Percentiles rank a stretch among this genome's conserved stretches.
Conservation (phyloP, 192 early-diverging fungal species). For the Coemansia sp. region DNA sequence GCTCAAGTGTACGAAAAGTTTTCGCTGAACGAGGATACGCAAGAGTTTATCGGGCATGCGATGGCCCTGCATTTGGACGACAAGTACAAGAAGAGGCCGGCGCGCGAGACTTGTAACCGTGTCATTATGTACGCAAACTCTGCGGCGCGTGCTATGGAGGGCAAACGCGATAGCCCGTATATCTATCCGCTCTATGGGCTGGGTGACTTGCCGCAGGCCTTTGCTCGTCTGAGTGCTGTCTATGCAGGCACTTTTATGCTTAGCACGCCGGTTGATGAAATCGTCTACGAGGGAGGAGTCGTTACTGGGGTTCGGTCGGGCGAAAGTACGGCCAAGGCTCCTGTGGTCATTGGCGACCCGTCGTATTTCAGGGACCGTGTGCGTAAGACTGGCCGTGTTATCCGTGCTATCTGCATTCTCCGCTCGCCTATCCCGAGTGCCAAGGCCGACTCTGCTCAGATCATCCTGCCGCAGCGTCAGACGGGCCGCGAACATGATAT, state of each 20-base stretch:
- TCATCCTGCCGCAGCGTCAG: slow-evolving; percentile 98
- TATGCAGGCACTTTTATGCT: slow-evolving; percentile 99
- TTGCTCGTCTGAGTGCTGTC: slow-evolving; percentile 94
- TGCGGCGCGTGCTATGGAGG: slow-evolving; percentile 61
- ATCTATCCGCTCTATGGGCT: slow-evolving; percentile 98
- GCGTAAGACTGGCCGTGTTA: slow-evolving; percentile 78
- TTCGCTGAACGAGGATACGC: slow-evolving; percentile 87
- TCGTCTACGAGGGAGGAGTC: slow-evolving; percentile 79
- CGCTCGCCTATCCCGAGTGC: slow-evolving; percentile 90
- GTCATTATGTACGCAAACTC: slow-evolving; percentile 92
- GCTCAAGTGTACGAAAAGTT: slow-evolving; percentile 84
- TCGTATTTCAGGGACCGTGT: slow-evolving; percentile 84
- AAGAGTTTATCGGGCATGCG: slow-evolving; percentile 98
- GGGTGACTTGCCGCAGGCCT: slow-evolving; percentile 96
- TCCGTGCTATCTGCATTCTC: slow-evolving; percentile 96
- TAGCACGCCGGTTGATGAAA: slow-evolving; percentile 85
- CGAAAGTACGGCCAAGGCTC: slow-evolving; percentile 76
- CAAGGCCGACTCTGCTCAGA: slow-evolving; percentile 82
- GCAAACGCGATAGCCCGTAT: slow-evolving; percentile 93
- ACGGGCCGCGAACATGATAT: slow-evolving; percentile 91
- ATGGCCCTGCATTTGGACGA: slow-evolving; percentile 96
- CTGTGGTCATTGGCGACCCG: slow-evolving; percentile 94
- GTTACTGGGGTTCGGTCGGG: slow-evolving; percentile 89
- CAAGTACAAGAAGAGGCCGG: slow-evolving; percentile 64
- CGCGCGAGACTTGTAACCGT: slow-evolving; percentile 83